Percentiles rank a stretch among this genome's conserved stretches.
Evolutionary conservation across 1,284 basidiomycete genomes (phyloP).

Genomic region (Anthracocystis walkeri): DNA sequence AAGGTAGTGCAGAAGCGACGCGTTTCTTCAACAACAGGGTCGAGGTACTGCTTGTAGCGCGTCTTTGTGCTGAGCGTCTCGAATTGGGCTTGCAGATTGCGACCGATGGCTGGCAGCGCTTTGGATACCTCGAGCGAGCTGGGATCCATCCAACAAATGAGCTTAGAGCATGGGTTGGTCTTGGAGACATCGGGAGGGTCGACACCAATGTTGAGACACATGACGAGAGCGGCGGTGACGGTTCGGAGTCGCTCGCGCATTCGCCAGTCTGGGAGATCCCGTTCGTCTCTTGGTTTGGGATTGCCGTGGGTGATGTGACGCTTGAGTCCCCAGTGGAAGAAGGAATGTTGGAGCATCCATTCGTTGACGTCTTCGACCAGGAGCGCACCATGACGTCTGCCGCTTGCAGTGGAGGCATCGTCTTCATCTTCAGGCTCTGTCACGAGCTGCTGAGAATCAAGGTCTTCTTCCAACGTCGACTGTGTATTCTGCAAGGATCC

Average conservation of each 20-base stretch:
- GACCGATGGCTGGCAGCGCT: conserved; percentile 77
- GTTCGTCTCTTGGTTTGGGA: conserved; percentile 76
- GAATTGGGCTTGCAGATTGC: conserved; percentile 94
- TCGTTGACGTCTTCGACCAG: conserved; percentile 65
- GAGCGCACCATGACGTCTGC: conserved; percentile 64
- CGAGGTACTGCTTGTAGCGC: conserved; percentile 76
- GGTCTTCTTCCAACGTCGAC: conserved; percentile 23
- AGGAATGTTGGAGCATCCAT: conserved; percentile 64
- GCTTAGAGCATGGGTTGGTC: conserved; percentile 92
- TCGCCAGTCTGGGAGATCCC: conserved; percentile 76
- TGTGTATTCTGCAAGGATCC: conserved; percentile 11
- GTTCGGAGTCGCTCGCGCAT: conserved; percentile 87
- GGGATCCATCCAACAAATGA: conserved; percentile 98
- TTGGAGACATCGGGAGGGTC: conserved; percentile 98
- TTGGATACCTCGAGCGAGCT: conserved; percentile 78
- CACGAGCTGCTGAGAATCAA: conserved; percentile 39
- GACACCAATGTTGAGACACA: conserved; percentile 96
- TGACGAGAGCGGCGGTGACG: conserved; percentile 88
- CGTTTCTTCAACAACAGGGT: conserved; percentile 94
- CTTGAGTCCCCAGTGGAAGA: conserved; percentile 73
- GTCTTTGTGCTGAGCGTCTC: conserved; percentile 86
- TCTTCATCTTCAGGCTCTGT: conserved; percentile 53
- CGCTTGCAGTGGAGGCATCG: conserved; percentile 58
- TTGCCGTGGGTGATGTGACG: conserved; percentile 89
- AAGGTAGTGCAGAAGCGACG: conserved; percentile 88